These are phyloP conservation scores for Rhododendron griersonianum DNA, from an alignment of 148 eudicot genomes.

Conservation along the genomic window DNA sequence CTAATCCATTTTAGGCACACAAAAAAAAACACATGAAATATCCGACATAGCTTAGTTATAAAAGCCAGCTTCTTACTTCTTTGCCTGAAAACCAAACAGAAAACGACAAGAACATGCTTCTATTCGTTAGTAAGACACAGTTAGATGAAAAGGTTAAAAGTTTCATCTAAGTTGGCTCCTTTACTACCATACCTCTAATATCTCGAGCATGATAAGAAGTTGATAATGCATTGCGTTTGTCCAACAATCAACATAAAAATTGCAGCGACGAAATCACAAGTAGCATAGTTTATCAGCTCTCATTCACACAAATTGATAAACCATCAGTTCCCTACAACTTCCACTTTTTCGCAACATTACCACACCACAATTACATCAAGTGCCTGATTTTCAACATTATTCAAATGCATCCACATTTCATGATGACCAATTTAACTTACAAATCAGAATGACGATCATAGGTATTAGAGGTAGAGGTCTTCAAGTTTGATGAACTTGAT, in stretches of 20 bases:
- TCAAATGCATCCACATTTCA: background rate
- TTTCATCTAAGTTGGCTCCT: background rate
- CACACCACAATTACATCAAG: background rate
- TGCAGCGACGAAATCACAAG: background rate
- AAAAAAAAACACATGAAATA: no score
- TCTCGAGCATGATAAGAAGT: background rate
- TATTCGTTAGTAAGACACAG: no score
- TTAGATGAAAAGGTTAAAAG: no score
- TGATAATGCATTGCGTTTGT: background rate
- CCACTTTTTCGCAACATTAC: background rate
- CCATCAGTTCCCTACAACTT: background rate
- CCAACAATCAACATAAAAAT: background rate
- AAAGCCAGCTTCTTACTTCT: background rate
- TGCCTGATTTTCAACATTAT: background rate
- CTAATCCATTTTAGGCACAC: no score
- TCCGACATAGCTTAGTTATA: background rate
- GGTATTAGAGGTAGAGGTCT: constrained; percentile 24
- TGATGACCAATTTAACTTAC: constrained; percentile 10
- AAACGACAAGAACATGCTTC: no score
- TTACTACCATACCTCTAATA: background rate
- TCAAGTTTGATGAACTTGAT: constrained; percentile 19
- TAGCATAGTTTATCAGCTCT: background rate
- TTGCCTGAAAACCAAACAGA: background rate
- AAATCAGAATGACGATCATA: constrained; percentile 33
- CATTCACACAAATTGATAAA: background rate